phyloP scores from a whole-genome alignment of 1,284 basidiomycete species.

The Naganishia liquefaciens region DNA sequence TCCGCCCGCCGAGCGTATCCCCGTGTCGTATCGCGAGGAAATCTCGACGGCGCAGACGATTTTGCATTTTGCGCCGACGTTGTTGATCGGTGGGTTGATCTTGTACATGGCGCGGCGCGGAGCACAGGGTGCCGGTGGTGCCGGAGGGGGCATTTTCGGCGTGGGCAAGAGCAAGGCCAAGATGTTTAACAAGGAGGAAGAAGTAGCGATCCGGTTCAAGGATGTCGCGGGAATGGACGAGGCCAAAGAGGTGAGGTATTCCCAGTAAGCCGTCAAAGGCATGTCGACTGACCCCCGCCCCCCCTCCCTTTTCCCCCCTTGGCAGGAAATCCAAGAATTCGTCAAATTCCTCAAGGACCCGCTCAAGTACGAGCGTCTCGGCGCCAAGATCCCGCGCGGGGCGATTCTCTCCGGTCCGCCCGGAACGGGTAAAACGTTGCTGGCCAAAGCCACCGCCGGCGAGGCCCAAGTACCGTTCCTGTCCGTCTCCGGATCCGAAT shows the following conservation, averaged over 20 bases:
- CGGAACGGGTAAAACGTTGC: constrained; percentile 96
- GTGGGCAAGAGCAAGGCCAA: constrained; percentile 95
- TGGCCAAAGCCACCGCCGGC: constrained; percentile 97
- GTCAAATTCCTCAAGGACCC: constrained; percentile 99
- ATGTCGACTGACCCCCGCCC: background rate
- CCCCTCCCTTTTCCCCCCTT: no score
- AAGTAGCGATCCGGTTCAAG: constrained; percentile 89
- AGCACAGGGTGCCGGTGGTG: constrained; percentile 59
- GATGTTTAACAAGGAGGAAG: constrained; percentile 96
- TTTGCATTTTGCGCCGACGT: constrained; percentile 90
- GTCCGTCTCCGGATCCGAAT: constrained; percentile 97
- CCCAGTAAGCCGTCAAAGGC: background rate
- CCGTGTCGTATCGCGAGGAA: constrained; percentile 95
- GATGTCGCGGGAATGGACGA: constrained; percentile 99
- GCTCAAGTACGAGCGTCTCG: constrained; percentile 88
- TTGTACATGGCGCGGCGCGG: constrained; percentile 86
- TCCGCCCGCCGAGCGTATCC: constrained; percentile 87
- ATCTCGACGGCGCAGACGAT: constrained; percentile 79
- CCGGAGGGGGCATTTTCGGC: constrained; percentile 87
- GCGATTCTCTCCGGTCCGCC: constrained; percentile 98
- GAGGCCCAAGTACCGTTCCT: constrained; percentile 97
- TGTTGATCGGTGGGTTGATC: constrained; percentile 85
- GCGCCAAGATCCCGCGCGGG: constrained; percentile 97
- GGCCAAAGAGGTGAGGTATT: constrained; percentile 71
- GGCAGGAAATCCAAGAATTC: constrained; percentile 95